Conservation (phyloP, 1,284 basidiomycete species). For the Hypsizygus ulmarius region DNA sequence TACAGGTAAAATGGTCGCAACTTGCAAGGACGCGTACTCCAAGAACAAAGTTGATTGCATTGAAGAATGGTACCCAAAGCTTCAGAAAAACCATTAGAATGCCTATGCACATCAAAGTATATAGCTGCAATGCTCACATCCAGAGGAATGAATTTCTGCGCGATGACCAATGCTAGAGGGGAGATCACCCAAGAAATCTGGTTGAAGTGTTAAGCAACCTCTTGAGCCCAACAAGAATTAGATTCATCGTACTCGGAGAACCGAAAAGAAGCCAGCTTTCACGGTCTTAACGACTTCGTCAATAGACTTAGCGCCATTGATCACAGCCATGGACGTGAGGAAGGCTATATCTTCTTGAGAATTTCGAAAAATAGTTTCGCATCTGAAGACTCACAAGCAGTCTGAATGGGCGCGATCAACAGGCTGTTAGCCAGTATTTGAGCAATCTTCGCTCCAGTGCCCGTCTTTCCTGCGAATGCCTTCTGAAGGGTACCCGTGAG, state of each 20-base stretch:
- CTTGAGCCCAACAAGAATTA: neutral
- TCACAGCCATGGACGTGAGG: slow-evolving; percentile 79
- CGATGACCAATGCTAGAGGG: slow-evolving; percentile 68
- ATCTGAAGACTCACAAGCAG: slow-evolving; percentile 49
- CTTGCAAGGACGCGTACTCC: slow-evolving; percentile 45
- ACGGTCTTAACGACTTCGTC: slow-evolving; percentile 71
- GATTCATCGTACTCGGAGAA: slow-evolving; percentile 55
- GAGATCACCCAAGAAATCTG: slow-evolving; percentile 73
- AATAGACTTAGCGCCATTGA: slow-evolving; percentile 74
- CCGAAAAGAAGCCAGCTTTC: slow-evolving; percentile 71
- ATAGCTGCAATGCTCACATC: slow-evolving; percentile 43
- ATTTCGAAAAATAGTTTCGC: neutral
- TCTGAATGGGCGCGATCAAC: slow-evolving; percentile 76
- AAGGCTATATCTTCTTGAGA: slow-evolving; percentile 40
- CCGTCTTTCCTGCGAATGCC: slow-evolving; percentile 75
- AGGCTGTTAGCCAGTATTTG: slow-evolving; percentile 81
- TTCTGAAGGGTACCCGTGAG: slow-evolving; percentile 73
- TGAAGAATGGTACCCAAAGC: slow-evolving; percentile 80
- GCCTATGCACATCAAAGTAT: slow-evolving; percentile 1
- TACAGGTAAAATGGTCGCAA: slow-evolving; percentile 4
- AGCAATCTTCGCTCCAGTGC: slow-evolving; percentile 61
- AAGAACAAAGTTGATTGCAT: slow-evolving; percentile 60
- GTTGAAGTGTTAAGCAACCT: neutral
- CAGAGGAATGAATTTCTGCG: slow-evolving; percentile 72
- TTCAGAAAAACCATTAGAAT: slow-evolving; percentile 22